phyloP scores from a whole-genome alignment of 257 asterid species.

The Solanum raphanifolium region DNA sequence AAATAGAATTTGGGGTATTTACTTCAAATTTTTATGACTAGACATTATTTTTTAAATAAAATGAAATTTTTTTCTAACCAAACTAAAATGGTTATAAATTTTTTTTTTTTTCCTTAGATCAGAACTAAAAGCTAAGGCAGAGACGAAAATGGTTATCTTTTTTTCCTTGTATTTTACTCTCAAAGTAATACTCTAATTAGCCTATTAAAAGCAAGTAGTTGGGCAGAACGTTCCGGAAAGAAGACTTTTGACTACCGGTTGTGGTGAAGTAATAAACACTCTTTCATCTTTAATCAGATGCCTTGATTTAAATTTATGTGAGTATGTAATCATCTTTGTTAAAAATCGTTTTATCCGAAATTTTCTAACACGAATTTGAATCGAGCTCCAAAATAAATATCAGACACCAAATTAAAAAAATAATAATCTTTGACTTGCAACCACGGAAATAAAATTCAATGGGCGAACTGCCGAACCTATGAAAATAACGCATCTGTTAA shows the following conservation, averaged over 20 bases:
- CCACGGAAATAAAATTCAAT: neutral
- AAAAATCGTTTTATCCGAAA: accelerated
- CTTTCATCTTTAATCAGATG: accelerated
- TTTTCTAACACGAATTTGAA: accelerated
- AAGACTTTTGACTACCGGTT: accelerated
- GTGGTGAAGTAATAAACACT: neutral
- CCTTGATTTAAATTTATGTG: neutral
- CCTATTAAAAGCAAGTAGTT: neutral
- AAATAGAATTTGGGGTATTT: neutral
- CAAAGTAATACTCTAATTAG: neutral
- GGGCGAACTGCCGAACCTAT: neutral
- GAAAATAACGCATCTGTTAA: neutral
- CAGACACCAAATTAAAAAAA: accelerated
- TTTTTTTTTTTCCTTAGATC: neutral
- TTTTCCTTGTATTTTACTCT: neutral
- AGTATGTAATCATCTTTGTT: too few species aligned
- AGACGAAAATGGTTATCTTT: neutral
- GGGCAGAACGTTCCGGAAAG: neutral
- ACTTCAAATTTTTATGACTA: too few species aligned
- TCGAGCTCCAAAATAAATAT: too few species aligned
- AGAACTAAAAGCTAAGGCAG: neutral
- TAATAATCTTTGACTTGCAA: neutral
- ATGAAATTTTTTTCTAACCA: neutral
- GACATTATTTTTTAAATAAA: neutral
- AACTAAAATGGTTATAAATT: neutral